These are phyloP conservation scores for Fusarium sp. DNA, from an alignment of 2,329 filamentous ascomycete genomes.

Conservation along the genomic window DNA sequence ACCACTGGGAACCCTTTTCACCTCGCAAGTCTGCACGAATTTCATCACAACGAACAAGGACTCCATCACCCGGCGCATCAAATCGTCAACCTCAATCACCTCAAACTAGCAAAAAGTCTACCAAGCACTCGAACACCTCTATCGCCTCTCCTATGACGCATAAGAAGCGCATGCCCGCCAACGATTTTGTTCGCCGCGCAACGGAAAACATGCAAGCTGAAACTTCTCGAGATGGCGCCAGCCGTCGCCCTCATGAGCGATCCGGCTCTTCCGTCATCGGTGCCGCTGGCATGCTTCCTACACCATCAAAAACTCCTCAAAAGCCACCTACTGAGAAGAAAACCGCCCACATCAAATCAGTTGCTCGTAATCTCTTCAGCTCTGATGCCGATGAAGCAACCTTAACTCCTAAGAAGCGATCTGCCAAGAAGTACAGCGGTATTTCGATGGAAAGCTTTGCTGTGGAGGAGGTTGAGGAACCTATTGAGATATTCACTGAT, in stretches of 20 bases:
- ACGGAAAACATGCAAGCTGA: conserved; percentile 59
- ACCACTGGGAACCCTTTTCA: conserved; percentile 78
- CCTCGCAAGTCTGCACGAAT: conserved; percentile 76
- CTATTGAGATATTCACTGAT: conserved; percentile 82
- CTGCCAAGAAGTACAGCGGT: conserved; percentile 66
- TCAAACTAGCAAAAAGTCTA: conserved; percentile 49
- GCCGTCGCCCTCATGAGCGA: conserved; percentile 53
- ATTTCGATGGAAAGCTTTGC: conserved; percentile 68
- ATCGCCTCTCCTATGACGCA: conserved; percentile 58
- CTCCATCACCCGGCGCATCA: conserved; percentile 63
- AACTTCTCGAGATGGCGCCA: conserved; percentile 56
- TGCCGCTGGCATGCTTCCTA: conserved; percentile 72
- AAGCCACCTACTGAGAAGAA: conserved; percentile 67
- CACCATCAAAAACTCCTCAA: conserved; percentile 80
- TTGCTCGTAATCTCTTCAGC: conserved; percentile 73
- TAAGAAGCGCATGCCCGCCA: conserved; percentile 62
- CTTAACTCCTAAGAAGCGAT: conserved; percentile 68
- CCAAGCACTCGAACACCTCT: conserved; percentile 43
- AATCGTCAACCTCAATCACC: conserved; percentile 50
- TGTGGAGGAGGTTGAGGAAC: conserved; percentile 64
- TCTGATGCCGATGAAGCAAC: conserved; percentile 68
- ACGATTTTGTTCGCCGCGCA: conserved; percentile 60
- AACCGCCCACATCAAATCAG: conserved; percentile 61
- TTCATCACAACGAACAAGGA: conserved; percentile 66
- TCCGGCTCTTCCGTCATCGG: conserved; percentile 48